These are phyloP conservation scores for Leptodermis oblonga DNA, from an alignment of 257 asterid genomes.

Conservation along the genomic window DNA sequence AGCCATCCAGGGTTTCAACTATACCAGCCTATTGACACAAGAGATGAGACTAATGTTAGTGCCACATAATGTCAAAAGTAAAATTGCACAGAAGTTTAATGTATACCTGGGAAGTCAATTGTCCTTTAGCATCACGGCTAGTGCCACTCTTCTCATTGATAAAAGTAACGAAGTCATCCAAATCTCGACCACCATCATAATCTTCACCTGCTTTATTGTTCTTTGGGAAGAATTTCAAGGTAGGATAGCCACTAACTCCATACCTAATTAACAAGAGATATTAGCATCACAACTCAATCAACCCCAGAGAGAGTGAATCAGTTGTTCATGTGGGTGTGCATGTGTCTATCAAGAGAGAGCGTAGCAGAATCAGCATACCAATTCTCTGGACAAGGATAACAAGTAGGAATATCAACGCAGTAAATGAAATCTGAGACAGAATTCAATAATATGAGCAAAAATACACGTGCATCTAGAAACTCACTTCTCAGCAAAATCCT, in stretches of 20 bases:
- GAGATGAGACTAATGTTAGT: constrained; percentile 2
- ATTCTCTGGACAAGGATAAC: neutral
- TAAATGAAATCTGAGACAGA: neutral
- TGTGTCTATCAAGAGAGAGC: neutral
- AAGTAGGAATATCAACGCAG: neutral
- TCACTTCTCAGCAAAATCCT: constrained; percentile 81
- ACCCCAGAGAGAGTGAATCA: neutral
- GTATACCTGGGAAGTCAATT: constrained; percentile 62
- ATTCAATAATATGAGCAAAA: constrained; percentile 3
- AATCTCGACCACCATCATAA: constrained; percentile 66
- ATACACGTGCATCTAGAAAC: constrained; percentile 19
- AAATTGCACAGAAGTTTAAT: constrained; percentile 9
- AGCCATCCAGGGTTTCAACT: constrained; percentile 49
- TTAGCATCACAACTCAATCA: constrained; percentile 6
- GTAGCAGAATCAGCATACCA: neutral
- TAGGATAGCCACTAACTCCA: constrained; percentile 59
- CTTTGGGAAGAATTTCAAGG: constrained; percentile 88
- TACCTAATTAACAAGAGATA: constrained; percentile 30
- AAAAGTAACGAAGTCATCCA: constrained; percentile 68
- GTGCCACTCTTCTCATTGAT: constrained; percentile 87
- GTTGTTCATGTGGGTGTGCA: no score
- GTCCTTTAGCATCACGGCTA: constrained; percentile 83
- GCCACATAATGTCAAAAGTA: neutral
- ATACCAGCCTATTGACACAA: constrained; percentile 67
- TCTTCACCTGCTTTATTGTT: constrained; percentile 92